Percentiles rank a stretch among this genome's conserved stretches.
These are phyloP conservation scores for Amanita exitialis DNA, from an alignment of 768 basidiomycete species.

Conservation along the genomic window DNA sequence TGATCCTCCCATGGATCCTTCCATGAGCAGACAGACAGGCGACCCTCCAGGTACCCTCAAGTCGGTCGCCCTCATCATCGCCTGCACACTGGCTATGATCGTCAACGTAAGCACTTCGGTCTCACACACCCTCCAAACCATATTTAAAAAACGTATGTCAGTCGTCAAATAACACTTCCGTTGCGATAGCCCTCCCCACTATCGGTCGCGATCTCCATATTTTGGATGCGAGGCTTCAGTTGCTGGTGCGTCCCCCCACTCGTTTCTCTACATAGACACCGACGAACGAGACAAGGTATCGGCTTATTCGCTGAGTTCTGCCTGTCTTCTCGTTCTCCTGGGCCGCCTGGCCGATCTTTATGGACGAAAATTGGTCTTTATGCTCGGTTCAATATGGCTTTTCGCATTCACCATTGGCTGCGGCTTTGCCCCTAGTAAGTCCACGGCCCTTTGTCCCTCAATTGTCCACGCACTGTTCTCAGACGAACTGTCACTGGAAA, in stretches of 20 bases:
- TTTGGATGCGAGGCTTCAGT: constrained; percentile 44
- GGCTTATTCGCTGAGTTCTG: constrained; percentile 60
- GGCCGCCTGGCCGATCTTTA: constrained; percentile 77
- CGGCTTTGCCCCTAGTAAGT: constrained; percentile 47
- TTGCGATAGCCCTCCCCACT: constrained; percentile 40
- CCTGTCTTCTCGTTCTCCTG: constrained; percentile 66
- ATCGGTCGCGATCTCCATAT: constrained; percentile 42
- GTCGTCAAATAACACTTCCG: constrained; percentile 34
- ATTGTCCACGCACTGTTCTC: background rate
- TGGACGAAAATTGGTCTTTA: constrained; percentile 62
- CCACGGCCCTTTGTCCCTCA: background rate
- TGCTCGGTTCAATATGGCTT: constrained; percentile 46
- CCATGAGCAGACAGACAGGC: background rate
- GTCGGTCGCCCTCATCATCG: constrained; percentile 16
- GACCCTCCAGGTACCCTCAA: constrained; percentile 5
- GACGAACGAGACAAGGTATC: constrained; percentile 18
- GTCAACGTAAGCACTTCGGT: constrained; percentile 18
- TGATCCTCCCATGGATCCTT: background rate
- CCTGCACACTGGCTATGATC: constrained; percentile 30
- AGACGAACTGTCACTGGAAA: constrained; percentile 53
- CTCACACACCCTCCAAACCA: too few species aligned
- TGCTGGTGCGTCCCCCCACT: constrained; percentile 27
- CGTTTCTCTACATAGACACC: background rate
- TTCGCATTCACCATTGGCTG: constrained; percentile 51
- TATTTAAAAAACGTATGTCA: constrained; percentile 12